Percentiles rank a stretch among this genome's conserved stretches.
Evolutionary conservation across 1,139 yeast species (phyloP).

Genomic region (Taphrina wiesneri): DNA sequence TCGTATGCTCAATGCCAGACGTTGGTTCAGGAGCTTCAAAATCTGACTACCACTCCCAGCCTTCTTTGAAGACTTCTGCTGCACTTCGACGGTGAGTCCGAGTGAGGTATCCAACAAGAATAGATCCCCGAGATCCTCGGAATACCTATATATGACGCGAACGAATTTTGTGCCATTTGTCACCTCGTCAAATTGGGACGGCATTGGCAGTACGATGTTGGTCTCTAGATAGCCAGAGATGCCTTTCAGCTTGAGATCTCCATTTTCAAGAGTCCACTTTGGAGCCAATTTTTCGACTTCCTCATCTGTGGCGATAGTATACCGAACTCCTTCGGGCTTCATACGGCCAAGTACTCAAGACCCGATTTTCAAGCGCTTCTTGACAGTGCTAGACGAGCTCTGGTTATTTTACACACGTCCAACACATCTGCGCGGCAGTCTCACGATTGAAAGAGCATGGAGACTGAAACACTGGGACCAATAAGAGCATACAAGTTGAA

Average conservation of each 20-base stretch:
- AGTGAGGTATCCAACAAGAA: conserved; percentile 7
- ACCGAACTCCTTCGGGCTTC: neutral
- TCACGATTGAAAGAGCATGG: neutral
- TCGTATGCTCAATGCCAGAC: neutral
- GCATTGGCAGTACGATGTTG: neutral
- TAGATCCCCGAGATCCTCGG: conserved; percentile 7
- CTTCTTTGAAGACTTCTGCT: neutral
- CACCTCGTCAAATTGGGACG: neutral
- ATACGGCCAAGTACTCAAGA: neutral
- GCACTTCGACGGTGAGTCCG: conserved; percentile 14
- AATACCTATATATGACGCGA: neutral
- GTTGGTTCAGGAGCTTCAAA: neutral
- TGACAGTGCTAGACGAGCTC: no score
- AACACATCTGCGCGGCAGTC: neutral
- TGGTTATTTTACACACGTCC: no score
- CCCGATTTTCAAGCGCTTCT: neutral
- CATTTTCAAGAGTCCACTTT: conserved; percentile 5
- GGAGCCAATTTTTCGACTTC: neutral
- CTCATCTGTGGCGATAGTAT: conserved; percentile 10
- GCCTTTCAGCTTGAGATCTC: neutral
- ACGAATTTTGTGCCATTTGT: neutral
- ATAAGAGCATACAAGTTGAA: no score
- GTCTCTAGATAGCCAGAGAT: conserved; percentile 8
- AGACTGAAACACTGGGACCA: no score
- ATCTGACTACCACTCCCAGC: neutral